These are phyloP conservation scores for Craterostigma plantagineum DNA, from an alignment of 257 asterid species.

Conservation along the genomic window DNA sequence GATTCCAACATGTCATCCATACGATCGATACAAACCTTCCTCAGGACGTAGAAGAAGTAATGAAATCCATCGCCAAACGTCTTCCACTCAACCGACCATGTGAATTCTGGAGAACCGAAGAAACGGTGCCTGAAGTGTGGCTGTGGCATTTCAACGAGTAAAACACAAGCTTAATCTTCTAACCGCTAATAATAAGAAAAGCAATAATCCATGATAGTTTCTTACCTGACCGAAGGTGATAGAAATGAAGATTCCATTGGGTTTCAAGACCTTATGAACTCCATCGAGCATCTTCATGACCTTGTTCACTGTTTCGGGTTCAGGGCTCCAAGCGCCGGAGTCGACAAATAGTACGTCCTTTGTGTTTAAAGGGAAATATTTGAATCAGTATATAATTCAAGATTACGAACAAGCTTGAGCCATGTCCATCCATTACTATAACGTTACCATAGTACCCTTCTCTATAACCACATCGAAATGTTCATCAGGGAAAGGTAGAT, in stretches of 20 bases:
- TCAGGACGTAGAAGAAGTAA: conserved; percentile 69
- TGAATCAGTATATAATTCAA: conserved; percentile 1
- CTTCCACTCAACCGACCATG: conserved; percentile 78
- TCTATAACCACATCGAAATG: conserved; percentile 82
- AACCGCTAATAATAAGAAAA: background rate
- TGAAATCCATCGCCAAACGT: conserved; percentile 93
- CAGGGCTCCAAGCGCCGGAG: conserved; percentile 97
- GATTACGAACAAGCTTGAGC: background rate
- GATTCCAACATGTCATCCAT: background rate
- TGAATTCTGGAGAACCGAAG: conserved; percentile 46
- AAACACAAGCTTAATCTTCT: background rate
- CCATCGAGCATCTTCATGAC: conserved; percentile 79
- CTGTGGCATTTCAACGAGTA: conserved; percentile 18
- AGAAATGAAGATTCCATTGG: conserved; percentile 66
- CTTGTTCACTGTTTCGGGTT: conserved; percentile 41
- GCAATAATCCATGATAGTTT: conserved; percentile 1
- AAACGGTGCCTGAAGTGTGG: conserved; percentile 85
- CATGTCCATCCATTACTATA: background rate
- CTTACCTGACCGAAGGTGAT: conserved; percentile 88
- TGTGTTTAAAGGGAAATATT: conserved; percentile 5
- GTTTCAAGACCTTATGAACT: conserved; percentile 71
- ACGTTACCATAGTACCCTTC: conserved; percentile 93
- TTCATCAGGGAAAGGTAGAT: conserved; percentile 67
- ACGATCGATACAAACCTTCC: conserved; percentile 38
- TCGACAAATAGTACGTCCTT: conserved; percentile 95